Evolutionary conservation across 345 rosid genomes (phyloP), one percentile per base, ranked within the genome.

Genomic region (Gossypium sturtianum): DNA sequence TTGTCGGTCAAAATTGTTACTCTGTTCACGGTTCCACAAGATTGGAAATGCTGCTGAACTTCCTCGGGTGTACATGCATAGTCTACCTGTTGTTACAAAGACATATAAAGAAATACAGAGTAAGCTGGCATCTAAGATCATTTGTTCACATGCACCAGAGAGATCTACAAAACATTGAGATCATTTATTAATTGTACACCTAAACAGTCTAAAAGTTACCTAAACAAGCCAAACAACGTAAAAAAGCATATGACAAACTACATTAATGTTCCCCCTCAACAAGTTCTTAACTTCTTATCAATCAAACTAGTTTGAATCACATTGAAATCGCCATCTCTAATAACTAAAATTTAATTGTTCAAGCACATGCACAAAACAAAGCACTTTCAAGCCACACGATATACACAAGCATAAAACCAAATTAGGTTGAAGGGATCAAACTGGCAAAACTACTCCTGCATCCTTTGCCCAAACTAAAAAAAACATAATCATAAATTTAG

Each of bases 41-140:
- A 95, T 64, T 95, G 99, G 79, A 95, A 95, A 84, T 95, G 99
- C 79, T 93, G 99, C 75, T 95, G 99, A 64, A 95, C 97, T 84
- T 95, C 99, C 85, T 95, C 99, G 17, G 99, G 98, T 3, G 99
- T 91, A 68, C 99, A 95, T 23, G 92, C 90, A 72, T 95, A 95
- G 77, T 95, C 99, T 75, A 95, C 99, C 99, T 95, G 85, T 66
- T 56, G 82, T 74, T 57, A 77, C 78, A 74, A 61, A 74, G 51
- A 85, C 11, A 67, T 11, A 61, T 20, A 22, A 59, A 71, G 17
- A 60, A 53, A 10, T 71, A 49, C 15, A 34, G 8, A 23, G 69
- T 78, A 51, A 67, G 60, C 44, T 45, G 47, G 34, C 34, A 20
- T 59, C 53, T 47, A 51, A 5, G 59, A 74, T 25, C 17, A 63